Percentiles rank a stretch among this genome's conserved stretches.
Conservation (phyloP, 2,329 filamentous ascomycete genomes). For the Lithohypha guttulata region DNA sequence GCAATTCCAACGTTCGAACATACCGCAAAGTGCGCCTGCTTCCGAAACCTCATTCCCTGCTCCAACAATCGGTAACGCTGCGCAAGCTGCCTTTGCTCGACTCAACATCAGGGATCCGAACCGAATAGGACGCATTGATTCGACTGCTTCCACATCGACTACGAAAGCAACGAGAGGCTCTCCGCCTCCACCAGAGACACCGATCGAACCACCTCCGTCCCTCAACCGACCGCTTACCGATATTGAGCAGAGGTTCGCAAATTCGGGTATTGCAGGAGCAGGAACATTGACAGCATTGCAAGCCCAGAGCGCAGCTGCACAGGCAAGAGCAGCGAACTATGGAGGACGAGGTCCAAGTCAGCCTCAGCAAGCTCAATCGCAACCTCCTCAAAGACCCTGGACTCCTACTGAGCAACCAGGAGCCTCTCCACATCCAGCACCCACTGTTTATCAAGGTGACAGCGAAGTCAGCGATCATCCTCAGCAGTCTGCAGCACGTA, state of each 20-base stretch:
- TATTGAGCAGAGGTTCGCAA: conserved; percentile 85
- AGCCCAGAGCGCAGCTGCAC: conserved; percentile 66
- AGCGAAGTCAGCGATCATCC: conserved; percentile 50
- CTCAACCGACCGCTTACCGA: conserved; percentile 52
- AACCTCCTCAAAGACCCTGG: conserved; percentile 59
- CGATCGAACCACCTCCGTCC: conserved; percentile 53
- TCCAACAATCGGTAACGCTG: conserved; percentile 16
- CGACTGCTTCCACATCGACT: conserved; percentile 85
- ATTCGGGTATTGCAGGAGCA: conserved; percentile 78
- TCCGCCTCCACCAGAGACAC: conserved; percentile 88
- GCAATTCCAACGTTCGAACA: conserved; percentile 32
- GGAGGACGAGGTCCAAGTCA: conserved; percentile 36
- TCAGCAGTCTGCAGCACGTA: conserved; percentile 25
- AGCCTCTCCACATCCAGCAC: conserved; percentile 75
- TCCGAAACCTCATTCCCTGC: conserved; percentile 4
- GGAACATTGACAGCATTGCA: conserved; percentile 68
- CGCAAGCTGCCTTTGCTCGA: conserved; percentile 21
- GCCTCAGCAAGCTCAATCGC: conserved; percentile 24
- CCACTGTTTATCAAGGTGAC: conserved; percentile 80
- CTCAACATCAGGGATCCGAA: conserved; percentile 43
- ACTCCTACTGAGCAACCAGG: conserved; percentile 88
- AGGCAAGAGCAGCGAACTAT: conserved; percentile 66
- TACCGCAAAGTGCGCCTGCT: conserved; percentile 11
- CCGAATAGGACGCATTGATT: conserved; percentile 54
- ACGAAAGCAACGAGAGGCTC: conserved; percentile 86